phyloP scores from a whole-genome alignment of 1,284 basidiomycete genomes.

The Thecaphora thlaspeos region DNA sequence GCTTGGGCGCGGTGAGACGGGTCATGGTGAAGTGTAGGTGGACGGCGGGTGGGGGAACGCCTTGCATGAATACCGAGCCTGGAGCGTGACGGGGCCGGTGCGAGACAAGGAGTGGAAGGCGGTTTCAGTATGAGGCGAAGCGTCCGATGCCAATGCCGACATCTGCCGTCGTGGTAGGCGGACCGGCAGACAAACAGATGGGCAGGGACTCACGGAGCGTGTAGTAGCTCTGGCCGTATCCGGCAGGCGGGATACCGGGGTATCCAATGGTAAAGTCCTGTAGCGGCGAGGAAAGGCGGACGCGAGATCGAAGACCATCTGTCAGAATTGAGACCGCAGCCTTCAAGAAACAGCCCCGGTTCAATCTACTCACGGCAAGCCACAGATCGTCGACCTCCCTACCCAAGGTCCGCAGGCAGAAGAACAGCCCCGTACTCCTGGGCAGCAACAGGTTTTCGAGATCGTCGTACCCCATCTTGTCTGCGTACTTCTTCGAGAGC shows the following conservation, averaged over 20 bases:
- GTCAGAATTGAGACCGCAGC: too few species aligned
- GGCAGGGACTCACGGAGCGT: constrained; percentile 64
- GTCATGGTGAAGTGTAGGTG: constrained; percentile 66
- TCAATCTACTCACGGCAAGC: constrained; percentile 69
- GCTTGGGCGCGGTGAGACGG: constrained; percentile 8
- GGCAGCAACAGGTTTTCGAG: constrained; percentile 78
- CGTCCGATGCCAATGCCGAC: too few species aligned
- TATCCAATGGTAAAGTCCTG: constrained; percentile 71
- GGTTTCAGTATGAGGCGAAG: not conserved
- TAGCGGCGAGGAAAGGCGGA: too few species aligned
- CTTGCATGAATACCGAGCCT: constrained; percentile 75
- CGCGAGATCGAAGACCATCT: too few species aligned
- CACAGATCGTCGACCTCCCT: constrained; percentile 74
- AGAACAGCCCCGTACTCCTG: constrained; percentile 83
- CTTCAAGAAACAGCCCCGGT: too few species aligned
- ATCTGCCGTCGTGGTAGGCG: too few species aligned
- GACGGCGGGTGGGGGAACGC: constrained; percentile 77
- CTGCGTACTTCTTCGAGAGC: constrained; percentile 41
- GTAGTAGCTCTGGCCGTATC: constrained; percentile 77
- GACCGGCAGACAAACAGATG: too few species aligned
- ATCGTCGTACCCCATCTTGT: constrained; percentile 64
- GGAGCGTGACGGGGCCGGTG: not conserved
- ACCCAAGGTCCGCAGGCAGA: constrained; percentile 76
- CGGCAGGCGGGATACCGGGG: constrained; percentile 67
- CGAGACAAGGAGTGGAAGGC: not conserved